Evolutionary conservation across 2,329 filamentous ascomycete genomes (phyloP).

Genomic region (Juglanconis juglandina): DNA sequence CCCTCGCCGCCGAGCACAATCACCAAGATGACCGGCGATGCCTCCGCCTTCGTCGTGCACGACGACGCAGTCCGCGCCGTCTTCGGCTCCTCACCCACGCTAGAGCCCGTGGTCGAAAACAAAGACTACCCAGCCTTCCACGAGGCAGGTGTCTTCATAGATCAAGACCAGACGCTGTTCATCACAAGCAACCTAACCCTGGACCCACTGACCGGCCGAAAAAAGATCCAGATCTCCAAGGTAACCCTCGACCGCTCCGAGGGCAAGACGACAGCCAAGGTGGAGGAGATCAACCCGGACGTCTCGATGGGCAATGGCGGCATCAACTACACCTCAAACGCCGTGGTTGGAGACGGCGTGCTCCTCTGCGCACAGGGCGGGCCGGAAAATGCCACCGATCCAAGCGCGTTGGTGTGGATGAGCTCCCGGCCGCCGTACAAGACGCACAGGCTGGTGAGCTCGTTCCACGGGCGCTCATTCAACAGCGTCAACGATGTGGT

Average conservation of each 20-base stretch:
- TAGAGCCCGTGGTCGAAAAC: conserved; percentile 37
- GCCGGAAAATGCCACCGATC: conserved; percentile 4
- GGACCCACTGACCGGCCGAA: conserved; percentile 20
- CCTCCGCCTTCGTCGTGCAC: conserved; percentile 4
- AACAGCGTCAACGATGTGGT: conserved; percentile 50
- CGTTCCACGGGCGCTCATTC: conserved; percentile 43
- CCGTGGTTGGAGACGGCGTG: conserved; percentile 29
- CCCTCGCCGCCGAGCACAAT: not conserved
- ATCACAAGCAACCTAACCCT: conserved; percentile 33
- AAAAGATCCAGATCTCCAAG: conserved; percentile 29
- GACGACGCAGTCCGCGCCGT: conserved; percentile 21
- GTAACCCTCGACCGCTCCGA: conserved; percentile 20
- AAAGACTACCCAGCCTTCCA: conserved; percentile 44
- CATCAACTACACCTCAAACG: conserved; percentile 36
- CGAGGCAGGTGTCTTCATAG: conserved; percentile 33
- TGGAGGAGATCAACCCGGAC: conserved; percentile 31
- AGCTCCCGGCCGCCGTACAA: conserved; percentile 29
- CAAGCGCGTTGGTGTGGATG: conserved; percentile 33
- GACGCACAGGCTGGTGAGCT: conserved; percentile 29
- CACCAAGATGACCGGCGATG: not conserved
- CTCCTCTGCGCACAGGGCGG: conserved; percentile 42
- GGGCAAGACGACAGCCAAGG: conserved; percentile 3
- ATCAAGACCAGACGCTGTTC: conserved; percentile 17
- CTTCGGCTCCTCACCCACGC: conserved; percentile 31
- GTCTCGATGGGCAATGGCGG: conserved; percentile 48